Evolutionary conservation across 441 rosid species (phyloP).

Genomic region (Breynia disticha): DNA sequence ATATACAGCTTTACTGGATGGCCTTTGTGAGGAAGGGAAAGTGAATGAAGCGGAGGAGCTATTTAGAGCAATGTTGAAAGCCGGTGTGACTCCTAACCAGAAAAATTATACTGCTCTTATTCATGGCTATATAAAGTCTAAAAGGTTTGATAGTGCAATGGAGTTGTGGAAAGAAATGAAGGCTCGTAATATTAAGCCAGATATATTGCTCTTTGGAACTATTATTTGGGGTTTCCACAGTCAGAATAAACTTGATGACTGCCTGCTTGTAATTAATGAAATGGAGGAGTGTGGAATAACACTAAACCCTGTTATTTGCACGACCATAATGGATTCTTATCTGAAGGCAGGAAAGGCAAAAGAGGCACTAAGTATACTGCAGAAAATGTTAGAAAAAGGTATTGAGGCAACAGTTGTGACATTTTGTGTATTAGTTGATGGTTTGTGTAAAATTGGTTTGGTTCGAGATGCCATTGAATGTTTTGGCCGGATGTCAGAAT

Average conservation of each 20-base stretch:
- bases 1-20: conserved; percentile 46
- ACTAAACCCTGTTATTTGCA: conserved; percentile 43
- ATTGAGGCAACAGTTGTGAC: conserved; percentile 51
- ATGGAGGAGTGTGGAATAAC: conserved; percentile 45
- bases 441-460: conserved; percentile 55
- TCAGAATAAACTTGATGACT: conserved; percentile 41
- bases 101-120: conserved; percentile 45
- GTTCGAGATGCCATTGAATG: conserved; percentile 46
- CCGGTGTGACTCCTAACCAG: conserved; percentile 44
- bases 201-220: conserved; percentile 53
- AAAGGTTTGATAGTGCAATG: conserved; percentile 41
- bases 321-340: conserved; percentile 52
- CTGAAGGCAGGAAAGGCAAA: conserved; percentile 40
- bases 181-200: conserved; percentile 38
- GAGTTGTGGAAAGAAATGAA: conserved; percentile 44
- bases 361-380: conserved; percentile 40
- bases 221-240: conserved; percentile 53
- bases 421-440: conserved; percentile 58
- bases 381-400: conserved; percentile 37
- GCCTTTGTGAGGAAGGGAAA: conserved; percentile 47
- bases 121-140: conserved; percentile 53
- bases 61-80: conserved; percentile 34
- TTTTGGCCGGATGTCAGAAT: conserved; percentile 36
- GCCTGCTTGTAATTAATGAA: conserved; percentile 33
- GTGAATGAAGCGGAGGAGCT: conserved; percentile 52